phyloP scores from a whole-genome alignment of 1,284 basidiomycete genomes.

The Cutaneotrichosporon daszewskae region DNA sequence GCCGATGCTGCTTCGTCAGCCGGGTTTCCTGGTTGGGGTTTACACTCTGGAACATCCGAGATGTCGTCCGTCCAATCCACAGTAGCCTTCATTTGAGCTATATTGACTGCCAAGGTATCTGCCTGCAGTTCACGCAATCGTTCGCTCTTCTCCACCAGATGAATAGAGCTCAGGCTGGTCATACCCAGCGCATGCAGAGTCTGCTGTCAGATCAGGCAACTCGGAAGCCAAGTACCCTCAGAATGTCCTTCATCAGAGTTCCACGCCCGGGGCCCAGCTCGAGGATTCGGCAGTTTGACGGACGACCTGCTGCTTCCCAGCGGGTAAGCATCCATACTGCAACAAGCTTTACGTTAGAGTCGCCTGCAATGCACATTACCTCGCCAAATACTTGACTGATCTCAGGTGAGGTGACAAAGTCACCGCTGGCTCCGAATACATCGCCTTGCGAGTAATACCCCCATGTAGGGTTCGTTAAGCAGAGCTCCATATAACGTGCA shows the following conservation, averaged over 20 bases:
- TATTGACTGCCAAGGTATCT: conserved; percentile 49
- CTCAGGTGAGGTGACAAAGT: conserved; percentile 96
- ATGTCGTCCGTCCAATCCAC: conserved; percentile 72
- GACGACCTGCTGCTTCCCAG: conserved; percentile 60
- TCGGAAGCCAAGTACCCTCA: conserved; percentile 56
- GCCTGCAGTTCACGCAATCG: conserved; percentile 63
- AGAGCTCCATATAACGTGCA: conserved; percentile 81
- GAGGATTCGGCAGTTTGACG: conserved; percentile 62
- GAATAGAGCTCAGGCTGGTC: conserved; percentile 54
- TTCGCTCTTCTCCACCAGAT: conserved; percentile 74
- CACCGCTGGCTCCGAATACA: conserved; percentile 80
- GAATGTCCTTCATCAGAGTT: conserved; percentile 84
- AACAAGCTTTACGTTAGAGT: conserved; percentile 57
- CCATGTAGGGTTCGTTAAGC: conserved; percentile 74
- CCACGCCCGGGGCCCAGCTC: conserved; percentile 94
- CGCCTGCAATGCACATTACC: too few species aligned
- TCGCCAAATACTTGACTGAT: conserved; percentile 97
- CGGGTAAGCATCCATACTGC: conserved; percentile 79
- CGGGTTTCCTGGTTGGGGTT: conserved; percentile 10
- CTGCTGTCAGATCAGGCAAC: conserved; percentile 12
- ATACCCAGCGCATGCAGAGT: conserved; percentile 29
- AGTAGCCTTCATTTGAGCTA: conserved; percentile 31
- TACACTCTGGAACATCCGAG: conserved; percentile 57
- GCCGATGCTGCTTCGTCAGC: background rate
- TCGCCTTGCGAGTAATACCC: conserved; percentile 80